Base-by-base conservation (phyloP, 2,329 filamentous ascomycete genomes). In the Chrysosporium keratinophilum region DNA sequence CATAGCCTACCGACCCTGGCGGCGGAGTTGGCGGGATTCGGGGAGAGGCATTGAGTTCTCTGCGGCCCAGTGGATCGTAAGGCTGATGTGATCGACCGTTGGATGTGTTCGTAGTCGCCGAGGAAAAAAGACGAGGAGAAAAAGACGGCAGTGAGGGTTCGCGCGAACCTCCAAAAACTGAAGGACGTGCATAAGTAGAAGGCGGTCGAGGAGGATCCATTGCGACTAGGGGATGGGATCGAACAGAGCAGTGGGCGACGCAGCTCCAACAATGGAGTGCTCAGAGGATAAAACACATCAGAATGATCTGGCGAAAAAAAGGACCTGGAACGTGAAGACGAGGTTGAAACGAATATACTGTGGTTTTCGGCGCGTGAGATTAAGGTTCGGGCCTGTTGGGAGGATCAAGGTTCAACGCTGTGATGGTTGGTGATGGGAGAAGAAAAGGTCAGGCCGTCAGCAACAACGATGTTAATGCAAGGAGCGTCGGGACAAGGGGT, bases 101-200 rank as follows among this genome's bases (percentile, higher is more conserved):
- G 20, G 60, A 55, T 20, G 56, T 44, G 34, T 46, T 52, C n/a
- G 60, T 56, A 49, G 62, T 28, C 17, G 57, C 46, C 17, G 57
- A 42, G 14, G 52, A 57, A 56, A 60, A 62, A 17, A 59, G 56
- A 50, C 58, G 64, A 37, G 62, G 57, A 14, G 62, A 62, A 53
- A 66, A 41, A 15, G 56, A 59, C 19, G 60, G 15, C 15, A 53
- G 57, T 50, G 62, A 63, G 57, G 64, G 56, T 52, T 67, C 64
- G 53, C 63, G 64, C n/a, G 65, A 59, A 40, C 56, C 56, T 39
- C 63, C 62, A 43, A 68, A 61, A 34, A 65, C 61, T 15, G 65
- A 65, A 12, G 65, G 63, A 48, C 67, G 67, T 14, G 64, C 60
- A 49, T 66, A 66, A 57, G 3, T 7, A 4, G 60, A 58, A 34